These are phyloP conservation scores for Clonostachys chloroleuca DNA, from an alignment of 2,329 filamentous ascomycete genomes.

Conservation along the genomic window DNA sequence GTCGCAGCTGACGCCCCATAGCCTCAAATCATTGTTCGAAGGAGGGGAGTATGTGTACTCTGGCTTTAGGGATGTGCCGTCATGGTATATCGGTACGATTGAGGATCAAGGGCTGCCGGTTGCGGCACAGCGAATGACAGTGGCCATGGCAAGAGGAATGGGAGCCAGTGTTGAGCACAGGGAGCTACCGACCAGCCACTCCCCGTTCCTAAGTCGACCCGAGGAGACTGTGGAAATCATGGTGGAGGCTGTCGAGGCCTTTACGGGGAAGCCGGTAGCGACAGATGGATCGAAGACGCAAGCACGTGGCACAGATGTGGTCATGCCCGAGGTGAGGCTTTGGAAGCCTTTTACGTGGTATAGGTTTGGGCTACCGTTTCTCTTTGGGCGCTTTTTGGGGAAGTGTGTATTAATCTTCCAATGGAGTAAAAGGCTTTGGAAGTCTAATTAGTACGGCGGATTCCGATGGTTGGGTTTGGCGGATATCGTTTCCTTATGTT, in stretches of 20 bases:
- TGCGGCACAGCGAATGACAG: constrained; percentile 26
- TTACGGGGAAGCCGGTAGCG: no score
- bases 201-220: constrained; percentile 41
- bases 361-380: no score
- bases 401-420: no score
- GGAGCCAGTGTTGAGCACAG: constrained; percentile 26
- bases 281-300: no score
- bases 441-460: no score
- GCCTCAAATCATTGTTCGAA: constrained; percentile 35
- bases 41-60: constrained; percentile 36
- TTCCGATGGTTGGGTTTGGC: no score
- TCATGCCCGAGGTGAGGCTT: no score
- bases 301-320: no score
- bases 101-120: constrained; percentile 34
- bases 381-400: no score
- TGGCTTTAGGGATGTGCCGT: constrained; percentile 41
- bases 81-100: constrained; percentile 37
- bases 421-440: no score
- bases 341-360: no score
- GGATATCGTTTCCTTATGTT: no score
- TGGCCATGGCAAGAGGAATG: constrained; percentile 29
- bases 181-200: constrained; percentile 40
- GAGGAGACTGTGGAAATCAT: constrained; percentile 30
- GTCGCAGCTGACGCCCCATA: constrained; percentile 30
- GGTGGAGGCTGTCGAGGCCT: constrained; percentile 5